Evolutionary conservation across 208 protist species (phyloP).

Genomic region (Trypanosoma congolense): DNA sequence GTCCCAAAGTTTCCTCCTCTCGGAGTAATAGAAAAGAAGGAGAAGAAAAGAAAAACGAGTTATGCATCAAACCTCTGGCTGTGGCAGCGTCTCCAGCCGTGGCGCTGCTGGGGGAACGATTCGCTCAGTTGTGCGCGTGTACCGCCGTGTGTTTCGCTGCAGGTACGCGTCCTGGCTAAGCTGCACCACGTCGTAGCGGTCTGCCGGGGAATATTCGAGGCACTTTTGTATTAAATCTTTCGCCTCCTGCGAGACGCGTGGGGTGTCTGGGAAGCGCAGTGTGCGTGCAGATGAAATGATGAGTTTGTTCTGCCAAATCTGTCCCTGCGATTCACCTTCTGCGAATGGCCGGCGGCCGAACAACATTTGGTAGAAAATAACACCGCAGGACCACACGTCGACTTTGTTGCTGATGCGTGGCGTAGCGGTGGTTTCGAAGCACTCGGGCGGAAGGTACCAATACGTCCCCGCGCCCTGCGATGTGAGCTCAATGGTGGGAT

Average conservation of each 20-base stretch:
- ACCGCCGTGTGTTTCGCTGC: slow-evolving; percentile 27
- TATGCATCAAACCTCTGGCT: neutral
- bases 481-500: slow-evolving; percentile 92
- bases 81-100: neutral
- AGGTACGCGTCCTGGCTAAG: slow-evolving; percentile 70
- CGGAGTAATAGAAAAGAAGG: too few species aligned
- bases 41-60: too few species aligned
- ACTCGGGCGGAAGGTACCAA: slow-evolving; percentile 96
- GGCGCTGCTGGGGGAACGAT: slow-evolving; percentile 3
- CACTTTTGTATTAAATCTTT: slow-evolving; percentile 71
- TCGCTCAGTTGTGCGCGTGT: slow-evolving; percentile 3
- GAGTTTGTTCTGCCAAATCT: slow-evolving; percentile 79
- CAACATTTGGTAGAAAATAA: slow-evolving; percentile 96
- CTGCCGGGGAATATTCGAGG: slow-evolving; percentile 56
- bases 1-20: too few species aligned
- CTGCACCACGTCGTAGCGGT: slow-evolving; percentile 72
- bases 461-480: slow-evolving; percentile 95
- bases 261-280: slow-evolving; percentile 60
- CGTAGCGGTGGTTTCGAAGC: slow-evolving; percentile 83
- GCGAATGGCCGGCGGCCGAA: slow-evolving; percentile 93
- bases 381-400: slow-evolving; percentile 89
- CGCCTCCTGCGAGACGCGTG: slow-evolving; percentile 75
- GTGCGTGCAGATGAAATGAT: slow-evolving; percentile 57
- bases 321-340: slow-evolving; percentile 84
- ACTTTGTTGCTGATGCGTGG: slow-evolving; percentile 89